Conservation (phyloP, 345 rosid genomes). For the Brassica napus region DNA sequence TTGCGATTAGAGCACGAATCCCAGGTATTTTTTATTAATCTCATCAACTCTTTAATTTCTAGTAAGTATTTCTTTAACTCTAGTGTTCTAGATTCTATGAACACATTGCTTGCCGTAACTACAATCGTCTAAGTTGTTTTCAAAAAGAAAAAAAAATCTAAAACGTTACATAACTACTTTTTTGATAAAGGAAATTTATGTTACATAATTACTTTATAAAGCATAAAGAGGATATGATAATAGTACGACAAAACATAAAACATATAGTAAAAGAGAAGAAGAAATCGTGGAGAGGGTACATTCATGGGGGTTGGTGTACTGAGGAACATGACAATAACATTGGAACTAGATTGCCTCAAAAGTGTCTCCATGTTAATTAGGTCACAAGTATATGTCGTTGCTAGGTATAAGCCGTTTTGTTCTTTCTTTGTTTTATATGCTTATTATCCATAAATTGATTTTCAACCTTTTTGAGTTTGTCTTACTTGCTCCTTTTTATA, state of each 20-base stretch:
- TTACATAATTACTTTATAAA: slow-evolving; percentile 24
- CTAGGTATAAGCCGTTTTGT: slow-evolving; percentile 42
- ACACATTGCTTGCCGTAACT: slow-evolving; percentile 46
- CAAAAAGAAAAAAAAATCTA: neutral
- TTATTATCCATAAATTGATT: slow-evolving; percentile 35
- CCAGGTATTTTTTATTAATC: slow-evolving; percentile 60
- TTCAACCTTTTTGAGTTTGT: slow-evolving; percentile 31
- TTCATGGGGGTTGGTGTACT: slow-evolving; percentile 43
- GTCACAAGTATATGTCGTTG: slow-evolving; percentile 44
- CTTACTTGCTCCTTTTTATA: slow-evolving; percentile 32
- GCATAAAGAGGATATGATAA: slow-evolving; percentile 31
- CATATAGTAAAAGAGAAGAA: slow-evolving; percentile 17
- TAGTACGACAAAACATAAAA: slow-evolving; percentile 27
- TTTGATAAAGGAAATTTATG: no score
- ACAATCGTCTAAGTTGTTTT: slow-evolving; percentile 31
- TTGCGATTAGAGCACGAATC: slow-evolving; percentile 91
- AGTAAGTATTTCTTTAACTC: neutral
- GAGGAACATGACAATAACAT: slow-evolving; percentile 42
- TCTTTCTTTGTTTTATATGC: slow-evolving; percentile 34
- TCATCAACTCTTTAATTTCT: slow-evolving; percentile 14
- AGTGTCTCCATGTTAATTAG: slow-evolving; percentile 45
- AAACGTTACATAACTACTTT: slow-evolving; percentile 20
- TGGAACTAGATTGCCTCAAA: slow-evolving; percentile 41
- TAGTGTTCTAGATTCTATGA: slow-evolving; percentile 31
- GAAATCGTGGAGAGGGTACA: slow-evolving; percentile 39